These are phyloP conservation scores for Nothophoma quercina DNA, from an alignment of 2,329 filamentous ascomycete species.

Conservation along the genomic window DNA sequence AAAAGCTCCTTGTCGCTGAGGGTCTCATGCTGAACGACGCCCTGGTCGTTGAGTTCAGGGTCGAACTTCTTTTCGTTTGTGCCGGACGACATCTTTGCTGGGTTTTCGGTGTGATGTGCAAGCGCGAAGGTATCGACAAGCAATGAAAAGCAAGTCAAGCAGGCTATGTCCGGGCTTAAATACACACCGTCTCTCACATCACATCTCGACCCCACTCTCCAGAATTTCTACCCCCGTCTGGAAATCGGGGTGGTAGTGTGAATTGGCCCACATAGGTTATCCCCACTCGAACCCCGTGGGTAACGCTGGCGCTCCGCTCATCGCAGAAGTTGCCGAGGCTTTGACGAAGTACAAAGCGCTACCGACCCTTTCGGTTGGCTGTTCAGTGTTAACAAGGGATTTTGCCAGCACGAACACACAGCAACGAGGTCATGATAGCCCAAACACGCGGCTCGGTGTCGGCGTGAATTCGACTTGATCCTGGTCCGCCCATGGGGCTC, in stretches of 20 bases:
- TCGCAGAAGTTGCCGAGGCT: slow-evolving; percentile 6
- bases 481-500: slow-evolving; percentile 27
- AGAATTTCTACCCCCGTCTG: slow-evolving; percentile 5
- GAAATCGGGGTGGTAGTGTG: slow-evolving; percentile 7
- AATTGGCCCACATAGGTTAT: slow-evolving; percentile 5
- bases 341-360: slow-evolving; percentile 7
- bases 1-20: slow-evolving; percentile 32
- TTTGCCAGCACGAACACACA: slow-evolving; percentile 8
- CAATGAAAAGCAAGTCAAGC: slow-evolving; percentile 18
- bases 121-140: slow-evolving; percentile 14
- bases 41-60: slow-evolving; percentile 18
- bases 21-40: slow-evolving; percentile 24
- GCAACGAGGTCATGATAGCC: slow-evolving; percentile 6
- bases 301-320: slow-evolving; percentile 7
- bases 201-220: neutral
- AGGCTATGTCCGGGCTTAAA: slow-evolving; percentile 19
- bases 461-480: slow-evolving; percentile 9
- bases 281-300: slow-evolving; percentile 9
- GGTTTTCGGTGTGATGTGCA: slow-evolving; percentile 12
- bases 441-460: slow-evolving; percentile 7
- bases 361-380: slow-evolving; percentile 19
- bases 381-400: slow-evolving; percentile 1
- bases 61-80: slow-evolving; percentile 13
- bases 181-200: neutral
- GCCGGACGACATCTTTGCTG: slow-evolving; percentile 19